These are phyloP conservation scores for Eucalyptus pumila DNA, from an alignment of 345 rosid genomes.

Conservation along the genomic window DNA sequence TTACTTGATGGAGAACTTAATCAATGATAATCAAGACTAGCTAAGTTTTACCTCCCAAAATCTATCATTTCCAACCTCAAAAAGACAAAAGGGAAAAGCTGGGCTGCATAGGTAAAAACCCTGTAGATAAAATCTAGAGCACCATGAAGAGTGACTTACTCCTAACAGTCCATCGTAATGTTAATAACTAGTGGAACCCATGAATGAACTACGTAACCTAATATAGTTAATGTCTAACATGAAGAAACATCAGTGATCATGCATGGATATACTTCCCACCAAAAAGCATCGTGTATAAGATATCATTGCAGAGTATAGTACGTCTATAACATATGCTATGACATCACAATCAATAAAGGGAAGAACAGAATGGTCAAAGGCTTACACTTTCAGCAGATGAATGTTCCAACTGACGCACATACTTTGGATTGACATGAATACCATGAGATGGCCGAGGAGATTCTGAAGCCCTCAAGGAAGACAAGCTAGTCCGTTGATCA, in stretches of 20 bases:
- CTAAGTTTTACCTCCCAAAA: neutral
- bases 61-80: neutral
- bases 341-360: neutral
- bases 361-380: neutral
- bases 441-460: conserved; percentile 75
- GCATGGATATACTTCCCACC: neutral
- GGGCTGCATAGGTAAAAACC: neutral
- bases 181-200: neutral
- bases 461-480: conserved; percentile 49
- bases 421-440: conserved; percentile 98
- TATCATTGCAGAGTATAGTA: neutral
- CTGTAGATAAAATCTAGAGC: neutral
- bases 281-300: neutral
- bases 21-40: neutral
- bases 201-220: neutral
- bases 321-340: neutral
- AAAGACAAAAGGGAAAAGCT: neutral
- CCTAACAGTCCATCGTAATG: neutral
- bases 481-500: conserved; percentile 31
- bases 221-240: neutral
- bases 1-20: neutral
- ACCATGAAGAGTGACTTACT: neutral
- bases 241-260: neutral
- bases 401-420: conserved; percentile 70
- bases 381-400: conserved; percentile 66